A percentile compares a stretch with the other conserved stretches of the same genome.
Evolutionary conservation across 306 rosid species (phyloP).

Genomic region (Ormosia semicastrata): DNA sequence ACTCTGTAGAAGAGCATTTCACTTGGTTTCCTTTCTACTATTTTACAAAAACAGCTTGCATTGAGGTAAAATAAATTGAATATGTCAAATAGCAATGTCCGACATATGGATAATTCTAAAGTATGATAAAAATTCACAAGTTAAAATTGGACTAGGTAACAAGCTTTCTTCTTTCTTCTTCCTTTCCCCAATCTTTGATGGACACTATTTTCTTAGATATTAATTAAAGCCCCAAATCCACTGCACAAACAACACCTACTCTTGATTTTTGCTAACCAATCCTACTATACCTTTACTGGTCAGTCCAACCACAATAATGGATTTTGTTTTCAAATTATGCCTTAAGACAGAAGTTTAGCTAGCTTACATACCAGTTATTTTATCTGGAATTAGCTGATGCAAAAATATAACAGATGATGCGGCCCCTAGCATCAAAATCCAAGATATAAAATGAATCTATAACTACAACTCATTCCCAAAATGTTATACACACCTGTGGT

Average conservation of each 20-base stretch:
- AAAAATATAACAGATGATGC: neutral
- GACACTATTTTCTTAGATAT: neutral
- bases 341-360: neutral
- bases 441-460: neutral
- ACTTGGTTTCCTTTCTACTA: neutral
- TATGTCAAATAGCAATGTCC: neutral
- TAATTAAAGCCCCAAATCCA: neutral
- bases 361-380: neutral
- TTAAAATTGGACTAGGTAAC: neutral
- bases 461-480: neutral
- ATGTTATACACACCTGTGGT: constrained; percentile 73
- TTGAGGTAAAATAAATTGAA: neutral
- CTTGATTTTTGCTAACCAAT: neutral
- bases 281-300: neutral
- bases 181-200: neutral
- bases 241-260: neutral
- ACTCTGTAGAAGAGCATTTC: neutral
- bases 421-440: neutral
- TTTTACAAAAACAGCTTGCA: neutral
- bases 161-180: neutral
- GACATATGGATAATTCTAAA: neutral
- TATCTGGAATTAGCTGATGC: neutral
- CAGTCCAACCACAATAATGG: neutral
- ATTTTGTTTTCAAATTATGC: neutral
- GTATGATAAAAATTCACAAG: neutral